Conservation (phyloP, 164 flowering plant species). For the Stephania cephalantha region DNA sequence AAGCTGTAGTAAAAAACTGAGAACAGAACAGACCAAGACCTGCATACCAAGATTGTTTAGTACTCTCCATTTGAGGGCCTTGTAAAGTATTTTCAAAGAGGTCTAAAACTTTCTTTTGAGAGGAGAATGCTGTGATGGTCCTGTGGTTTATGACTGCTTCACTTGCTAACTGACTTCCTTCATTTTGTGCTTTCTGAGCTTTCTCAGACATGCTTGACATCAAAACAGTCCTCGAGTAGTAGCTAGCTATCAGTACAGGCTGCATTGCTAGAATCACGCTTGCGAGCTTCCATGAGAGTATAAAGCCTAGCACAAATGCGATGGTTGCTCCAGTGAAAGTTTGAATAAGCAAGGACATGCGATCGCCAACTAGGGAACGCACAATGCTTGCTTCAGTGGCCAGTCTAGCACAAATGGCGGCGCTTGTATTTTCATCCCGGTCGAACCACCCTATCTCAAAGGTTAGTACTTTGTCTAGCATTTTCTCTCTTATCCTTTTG, state of each 20-base stretch:
- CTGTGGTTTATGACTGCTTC: slow-evolving; percentile 26
- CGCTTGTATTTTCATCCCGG: slow-evolving; percentile 37
- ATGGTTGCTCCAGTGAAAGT: slow-evolving; percentile 27
- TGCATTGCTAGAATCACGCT: slow-evolving; percentile 42
- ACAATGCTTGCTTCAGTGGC: slow-evolving; percentile 30
- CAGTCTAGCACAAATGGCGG: slow-evolving; percentile 36
- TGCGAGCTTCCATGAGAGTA: slow-evolving; percentile 37
- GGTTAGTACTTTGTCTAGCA: slow-evolving; percentile 27
- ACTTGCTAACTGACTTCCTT: slow-evolving; percentile 21
- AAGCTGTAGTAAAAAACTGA: slow-evolving; percentile 19
- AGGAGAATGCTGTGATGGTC: slow-evolving; percentile 21
- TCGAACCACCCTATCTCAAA: slow-evolving; percentile 49
- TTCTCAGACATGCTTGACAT: slow-evolving; percentile 36
- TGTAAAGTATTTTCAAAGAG: slow-evolving; percentile 14
- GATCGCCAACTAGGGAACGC: slow-evolving; percentile 40
- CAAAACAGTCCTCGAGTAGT: slow-evolving; percentile 31
- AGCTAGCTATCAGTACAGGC: slow-evolving; percentile 34
- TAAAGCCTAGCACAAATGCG: slow-evolving; percentile 27
- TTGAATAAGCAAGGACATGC: slow-evolving; percentile 38
- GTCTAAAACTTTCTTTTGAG: slow-evolving; percentile 12
- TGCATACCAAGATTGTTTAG: slow-evolving; percentile 25
- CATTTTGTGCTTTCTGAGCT: slow-evolving; percentile 19
- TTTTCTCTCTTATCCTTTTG: slow-evolving; percentile 26
- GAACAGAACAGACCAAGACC: slow-evolving; percentile 19
- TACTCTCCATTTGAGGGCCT: slow-evolving; percentile 16